These are phyloP conservation scores for Globisporangium parvum DNA, from an alignment of 352 stramenopile species.

Conservation along the genomic window DNA sequence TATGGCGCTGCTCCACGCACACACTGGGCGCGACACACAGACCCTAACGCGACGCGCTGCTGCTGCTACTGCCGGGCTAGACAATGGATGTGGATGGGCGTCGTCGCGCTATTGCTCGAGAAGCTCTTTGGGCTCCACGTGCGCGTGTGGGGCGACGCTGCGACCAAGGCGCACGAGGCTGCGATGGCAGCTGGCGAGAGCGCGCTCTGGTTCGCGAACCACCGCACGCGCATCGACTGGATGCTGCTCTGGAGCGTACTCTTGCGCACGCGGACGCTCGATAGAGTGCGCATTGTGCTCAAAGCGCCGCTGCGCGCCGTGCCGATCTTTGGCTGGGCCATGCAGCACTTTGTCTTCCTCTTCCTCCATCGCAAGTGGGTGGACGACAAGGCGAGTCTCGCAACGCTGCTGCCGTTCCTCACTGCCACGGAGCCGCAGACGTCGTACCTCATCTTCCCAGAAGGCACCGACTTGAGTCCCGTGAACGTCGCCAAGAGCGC, in stretches of 20 bases:
- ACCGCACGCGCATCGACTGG: conserved; percentile 82
- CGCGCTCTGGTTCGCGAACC: conserved; percentile 71
- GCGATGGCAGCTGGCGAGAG: conserved; percentile 34
- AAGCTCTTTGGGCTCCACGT: conserved; percentile 58
- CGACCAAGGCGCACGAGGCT: conserved; percentile 45
- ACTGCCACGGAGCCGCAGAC: conserved; percentile 34
- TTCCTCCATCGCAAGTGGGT: conserved; percentile 69
- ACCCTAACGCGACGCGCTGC: background rate
- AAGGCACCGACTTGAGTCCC: conserved; percentile 72
- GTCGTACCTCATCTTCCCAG: conserved; percentile 75
- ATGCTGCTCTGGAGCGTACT: conserved; percentile 78
- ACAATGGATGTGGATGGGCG: conserved; percentile 77
- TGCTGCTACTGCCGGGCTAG: conserved; percentile 15
- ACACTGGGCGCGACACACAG: background rate
- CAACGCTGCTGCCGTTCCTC: conserved; percentile 53
- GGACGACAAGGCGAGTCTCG: conserved; percentile 52
- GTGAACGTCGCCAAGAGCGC: conserved; percentile 59
- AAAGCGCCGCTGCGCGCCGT: conserved; percentile 68
- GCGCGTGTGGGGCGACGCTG: conserved; percentile 47
- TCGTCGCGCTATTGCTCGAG: conserved; percentile 61
- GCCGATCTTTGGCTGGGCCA: conserved; percentile 81
- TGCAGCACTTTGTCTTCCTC: conserved; percentile 84
- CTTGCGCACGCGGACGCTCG: conserved; percentile 40
- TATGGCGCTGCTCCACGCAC: background rate
- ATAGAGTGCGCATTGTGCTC: conserved; percentile 63